Evolutionary conservation across 108 stramenopile species (phyloP).

Genomic region (Epipyxis sp.): DNA sequence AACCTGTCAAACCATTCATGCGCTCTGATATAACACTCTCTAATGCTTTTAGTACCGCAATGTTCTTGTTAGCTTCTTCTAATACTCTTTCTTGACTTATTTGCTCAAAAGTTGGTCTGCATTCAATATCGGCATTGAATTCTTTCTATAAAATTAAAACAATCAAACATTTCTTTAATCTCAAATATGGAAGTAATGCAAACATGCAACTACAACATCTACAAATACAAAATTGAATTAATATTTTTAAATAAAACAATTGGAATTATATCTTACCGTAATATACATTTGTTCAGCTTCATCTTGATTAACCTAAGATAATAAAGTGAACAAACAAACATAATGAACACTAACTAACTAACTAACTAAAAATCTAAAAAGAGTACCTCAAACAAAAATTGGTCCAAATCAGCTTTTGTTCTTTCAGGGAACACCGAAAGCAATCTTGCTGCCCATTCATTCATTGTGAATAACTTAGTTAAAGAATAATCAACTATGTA

Average conservation of each 20-base stretch:
- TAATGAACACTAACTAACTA: neutral
- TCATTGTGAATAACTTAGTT: no score
- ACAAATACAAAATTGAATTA: neutral
- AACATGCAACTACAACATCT: neutral
- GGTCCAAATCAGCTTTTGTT: slow-evolving; percentile 3
- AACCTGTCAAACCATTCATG: neutral
- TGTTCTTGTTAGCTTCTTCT: slow-evolving; percentile 7
- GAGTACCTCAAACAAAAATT: slow-evolving; percentile 11
- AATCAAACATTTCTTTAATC: neutral
- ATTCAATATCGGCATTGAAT: slow-evolving; percentile 4
- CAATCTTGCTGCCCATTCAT: neutral
- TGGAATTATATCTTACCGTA: neutral
- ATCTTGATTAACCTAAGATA: slow-evolving; percentile 21
- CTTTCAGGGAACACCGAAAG: slow-evolving; percentile 1
- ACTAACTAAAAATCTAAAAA: neutral
- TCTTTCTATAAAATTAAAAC: slow-evolving; percentile 19
- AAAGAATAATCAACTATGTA: no score
- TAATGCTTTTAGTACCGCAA: slow-evolving; percentile 13
- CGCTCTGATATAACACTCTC: neutral
- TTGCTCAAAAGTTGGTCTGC: slow-evolving; percentile 21
- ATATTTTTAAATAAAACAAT: neutral
- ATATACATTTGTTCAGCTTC: slow-evolving; percentile 24
- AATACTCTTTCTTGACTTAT: slow-evolving; percentile 21
- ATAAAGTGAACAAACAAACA: neutral
- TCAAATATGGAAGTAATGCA: neutral